These are phyloP conservation scores for Byssothecium circinans DNA, from an alignment of 2,329 filamentous ascomycete species.

Conservation along the genomic window DNA sequence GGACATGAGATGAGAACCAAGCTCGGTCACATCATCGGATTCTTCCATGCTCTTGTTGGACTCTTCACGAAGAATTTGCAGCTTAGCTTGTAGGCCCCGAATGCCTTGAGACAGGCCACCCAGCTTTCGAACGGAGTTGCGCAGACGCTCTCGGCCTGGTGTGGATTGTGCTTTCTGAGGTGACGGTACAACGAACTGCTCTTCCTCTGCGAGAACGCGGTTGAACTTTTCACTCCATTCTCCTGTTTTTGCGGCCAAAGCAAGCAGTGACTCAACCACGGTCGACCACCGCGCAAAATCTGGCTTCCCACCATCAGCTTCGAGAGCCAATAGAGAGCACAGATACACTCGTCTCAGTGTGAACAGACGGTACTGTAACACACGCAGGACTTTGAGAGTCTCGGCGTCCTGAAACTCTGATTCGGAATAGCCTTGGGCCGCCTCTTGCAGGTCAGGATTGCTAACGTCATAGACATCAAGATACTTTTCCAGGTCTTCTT, in stretches of 20 bases:
- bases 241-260: conserved; percentile 63
- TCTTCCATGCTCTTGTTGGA: conserved; percentile 78
- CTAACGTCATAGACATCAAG: conserved; percentile 68
- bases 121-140: conserved; percentile 84
- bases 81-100: conserved; percentile 87
- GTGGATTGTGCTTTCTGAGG: conserved; percentile 63
- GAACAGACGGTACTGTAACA: conserved; percentile 68
- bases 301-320: conserved; percentile 74
- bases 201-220: conserved; percentile 73
- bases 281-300: conserved; percentile 79
- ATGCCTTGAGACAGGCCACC: conserved; percentile 88
- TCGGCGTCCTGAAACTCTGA: conserved; percentile 74
- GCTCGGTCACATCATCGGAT: conserved; percentile 67
- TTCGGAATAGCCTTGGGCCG: conserved; percentile 58
- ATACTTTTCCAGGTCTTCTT: conserved; percentile 85
- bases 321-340: conserved; percentile 84
- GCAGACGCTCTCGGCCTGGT: conserved; percentile 79
- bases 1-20: conserved; percentile 75
- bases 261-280: conserved; percentile 73
- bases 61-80: conserved; percentile 88
- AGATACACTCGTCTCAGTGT: conserved; percentile 81
- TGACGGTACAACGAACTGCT: conserved; percentile 58
- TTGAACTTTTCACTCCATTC: conserved; percentile 67
- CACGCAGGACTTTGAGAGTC: conserved; percentile 75
- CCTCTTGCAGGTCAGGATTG: conserved; percentile 51